A percentile compares a stretch with the other conserved stretches of the same genome.
These are phyloP conservation scores for Phytophthora capsici DNA, from an alignment of 352 stramenopile genomes.

Conservation along the genomic window DNA sequence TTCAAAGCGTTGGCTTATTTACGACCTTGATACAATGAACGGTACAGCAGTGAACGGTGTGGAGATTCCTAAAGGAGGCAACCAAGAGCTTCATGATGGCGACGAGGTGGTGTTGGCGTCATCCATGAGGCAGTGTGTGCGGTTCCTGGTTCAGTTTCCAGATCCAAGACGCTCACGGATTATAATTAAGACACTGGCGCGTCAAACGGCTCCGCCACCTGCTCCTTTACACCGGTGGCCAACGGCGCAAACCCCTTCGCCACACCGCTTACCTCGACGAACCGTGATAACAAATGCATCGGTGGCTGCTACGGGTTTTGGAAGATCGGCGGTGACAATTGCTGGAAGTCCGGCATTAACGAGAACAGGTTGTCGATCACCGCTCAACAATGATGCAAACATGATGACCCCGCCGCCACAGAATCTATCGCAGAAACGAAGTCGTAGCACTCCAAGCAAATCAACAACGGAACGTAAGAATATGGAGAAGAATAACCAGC, in stretches of 20 bases:
- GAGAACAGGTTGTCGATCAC: constrained; percentile 22
- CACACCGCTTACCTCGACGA: constrained; percentile 30
- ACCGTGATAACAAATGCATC: constrained; percentile 18
- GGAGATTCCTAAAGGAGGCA: constrained; percentile 57
- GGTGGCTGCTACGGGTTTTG: constrained; percentile 17
- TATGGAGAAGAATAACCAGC: constrained; percentile 25
- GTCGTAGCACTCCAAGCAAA: constrained; percentile 29
- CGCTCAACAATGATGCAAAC: constrained; percentile 15
- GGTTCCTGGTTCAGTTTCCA: constrained; percentile 56
- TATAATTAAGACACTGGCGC: constrained; percentile 41
- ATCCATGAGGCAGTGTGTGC: constrained; percentile 65
- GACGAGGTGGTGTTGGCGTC: constrained; percentile 79
- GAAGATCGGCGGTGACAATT: constrained; percentile 20
- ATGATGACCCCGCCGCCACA: constrained; percentile 23
- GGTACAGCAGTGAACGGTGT: constrained; percentile 81
- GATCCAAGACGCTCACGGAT: constrained; percentile 52
- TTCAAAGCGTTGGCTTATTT: constrained; percentile 66
- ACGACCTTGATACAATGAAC: constrained; percentile 84
- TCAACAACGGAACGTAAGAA: constrained; percentile 23
- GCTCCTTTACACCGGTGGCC: constrained; percentile 15
- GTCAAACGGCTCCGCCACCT: constrained; percentile 6
- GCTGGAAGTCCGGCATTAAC: constrained; percentile 21
- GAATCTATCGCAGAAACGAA: constrained; percentile 36
- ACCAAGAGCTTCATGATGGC: constrained; percentile 64
- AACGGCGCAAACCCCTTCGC: background rate